A percentile compares a stretch with the other conserved stretches of the same genome.
Evolutionary conservation across 129 eudicot species (phyloP).

Genomic region (Centrapalus pauciflorus): DNA sequence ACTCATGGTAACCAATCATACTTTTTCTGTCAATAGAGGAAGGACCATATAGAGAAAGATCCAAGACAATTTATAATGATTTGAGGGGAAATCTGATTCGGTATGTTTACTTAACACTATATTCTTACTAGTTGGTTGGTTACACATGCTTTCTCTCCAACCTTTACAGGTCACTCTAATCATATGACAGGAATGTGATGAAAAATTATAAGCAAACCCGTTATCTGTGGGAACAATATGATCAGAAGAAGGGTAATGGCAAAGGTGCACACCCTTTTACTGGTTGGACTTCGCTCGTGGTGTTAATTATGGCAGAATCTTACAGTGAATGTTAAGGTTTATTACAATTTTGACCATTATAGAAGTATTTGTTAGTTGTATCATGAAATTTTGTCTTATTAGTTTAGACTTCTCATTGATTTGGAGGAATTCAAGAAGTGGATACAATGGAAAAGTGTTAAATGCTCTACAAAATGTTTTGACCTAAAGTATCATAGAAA

Average conservation of each 20-base stretch:
- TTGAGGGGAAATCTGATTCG: constrained; percentile 70
- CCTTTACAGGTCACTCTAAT: neutral
- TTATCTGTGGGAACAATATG: constrained; percentile 92
- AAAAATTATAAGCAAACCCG: constrained; percentile 65
- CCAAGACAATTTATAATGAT: constrained; percentile 62
- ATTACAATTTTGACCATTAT: constrained; percentile 18
- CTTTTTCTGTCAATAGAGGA: constrained; percentile 42
- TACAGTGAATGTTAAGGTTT: constrained; percentile 45
- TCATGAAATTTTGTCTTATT: neutral
- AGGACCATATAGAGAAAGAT: constrained; percentile 82
- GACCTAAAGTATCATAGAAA: too few relatives aligned
- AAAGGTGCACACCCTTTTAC: constrained; percentile 87
- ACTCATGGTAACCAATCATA: neutral
- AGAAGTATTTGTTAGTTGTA: neutral
- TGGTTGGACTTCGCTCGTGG: constrained; percentile 86
- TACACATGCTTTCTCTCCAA: neutral
- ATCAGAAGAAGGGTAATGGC: constrained; percentile 85
- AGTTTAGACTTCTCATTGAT: neutral
- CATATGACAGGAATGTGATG: constrained; percentile 64
- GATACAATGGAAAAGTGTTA: neutral
- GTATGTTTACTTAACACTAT: constrained; percentile 27
- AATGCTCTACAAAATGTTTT: neutral
- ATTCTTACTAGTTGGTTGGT: neutral
- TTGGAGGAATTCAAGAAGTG: neutral
- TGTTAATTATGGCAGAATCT: constrained; percentile 82